Evolutionary conservation across 2,329 filamentous ascomycete genomes (phyloP), one percentile per base, ranked within the genome.

Genomic region (Sporothrix variecibatus): DNA sequence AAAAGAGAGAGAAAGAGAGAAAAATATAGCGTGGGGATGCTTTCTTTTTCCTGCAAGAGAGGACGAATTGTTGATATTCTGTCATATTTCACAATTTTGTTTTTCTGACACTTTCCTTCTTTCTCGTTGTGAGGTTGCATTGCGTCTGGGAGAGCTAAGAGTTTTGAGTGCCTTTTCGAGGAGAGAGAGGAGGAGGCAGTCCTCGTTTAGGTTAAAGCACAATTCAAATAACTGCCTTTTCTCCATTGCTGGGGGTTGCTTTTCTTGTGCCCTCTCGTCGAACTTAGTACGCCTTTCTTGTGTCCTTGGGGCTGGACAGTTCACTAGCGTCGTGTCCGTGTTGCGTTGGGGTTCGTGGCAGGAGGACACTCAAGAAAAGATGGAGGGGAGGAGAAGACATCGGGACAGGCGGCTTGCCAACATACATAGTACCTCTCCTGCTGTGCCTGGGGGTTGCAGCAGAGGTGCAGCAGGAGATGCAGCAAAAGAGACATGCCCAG

Each of bases 121-220:
- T 38, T 70, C 31, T 56, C 40, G 31, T 53, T 53, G 46, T 53
- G 67, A 56, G 67, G 67, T 70, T 71, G 68, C 68, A 71, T 70
- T 58, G 34, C 68, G 31, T 58, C 20, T 53, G 23, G 67, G 31
- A 12, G 51, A 28, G 65, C 67, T 34, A 51, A 56, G 23, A 26
- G 38, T 20, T 31, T 69, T 53, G 67, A 17, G 46, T 69, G 67
- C 46, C 43, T 51, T 26, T 40, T 43, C 20, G 38, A 43, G 38
- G 43, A 40, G 12, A 38, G 4, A 34, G 34, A 34, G 34, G 15
- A 20, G 28, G n/a, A 56, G 23, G 51, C 51, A 49, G 46, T 17
- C n/a, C 34, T 64, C 60, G 11, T 43, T 64, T 26, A 20, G 60
- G 60, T 43, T 65, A 65, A 43, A 40, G 31, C 34, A 23, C 12